A percentile compares a stretch with the other conserved stretches of the same genome.
phyloP scores from a whole-genome alignment of 139 green algal species.

The Chloropicon primus region DNA sequence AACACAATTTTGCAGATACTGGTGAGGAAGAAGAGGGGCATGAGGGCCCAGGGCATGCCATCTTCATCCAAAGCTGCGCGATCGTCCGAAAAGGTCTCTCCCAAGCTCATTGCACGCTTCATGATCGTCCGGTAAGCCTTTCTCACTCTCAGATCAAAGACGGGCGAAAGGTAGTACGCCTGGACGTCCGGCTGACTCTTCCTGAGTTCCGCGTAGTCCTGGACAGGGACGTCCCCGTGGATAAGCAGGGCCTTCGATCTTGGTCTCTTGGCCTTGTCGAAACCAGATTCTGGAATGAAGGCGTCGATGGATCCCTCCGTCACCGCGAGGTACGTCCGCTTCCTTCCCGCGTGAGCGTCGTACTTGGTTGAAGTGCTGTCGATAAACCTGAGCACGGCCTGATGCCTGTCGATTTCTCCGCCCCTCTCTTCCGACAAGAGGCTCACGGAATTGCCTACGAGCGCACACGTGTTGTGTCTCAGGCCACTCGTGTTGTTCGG shows the following conservation, averaged over 20 bases:
- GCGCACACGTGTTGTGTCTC: not conserved
- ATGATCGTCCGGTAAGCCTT: not conserved
- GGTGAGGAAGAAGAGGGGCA: not conserved
- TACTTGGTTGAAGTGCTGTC: not conserved
- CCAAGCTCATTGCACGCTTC: not conserved
- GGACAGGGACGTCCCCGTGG: not conserved
- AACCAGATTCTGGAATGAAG: not conserved
- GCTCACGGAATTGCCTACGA: not conserved
- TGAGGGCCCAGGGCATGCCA: not conserved
- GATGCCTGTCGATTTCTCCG: not conserved
- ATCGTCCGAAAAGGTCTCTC: not conserved
- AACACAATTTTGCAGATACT: not conserved
- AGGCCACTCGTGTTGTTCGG: not conserved
- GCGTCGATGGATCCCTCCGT: not conserved
- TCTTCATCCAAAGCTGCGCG: not conserved
- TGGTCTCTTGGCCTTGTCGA: not conserved
- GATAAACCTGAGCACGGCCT: not conserved
- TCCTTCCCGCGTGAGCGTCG: not conserved
- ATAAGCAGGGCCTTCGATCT: not conserved
- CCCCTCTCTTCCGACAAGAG: not conserved
- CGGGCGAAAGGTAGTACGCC: not conserved
- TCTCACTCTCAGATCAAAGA: not conserved
- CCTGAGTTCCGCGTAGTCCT: not conserved
- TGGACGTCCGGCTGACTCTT: not conserved
- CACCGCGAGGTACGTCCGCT: not conserved